phyloP scores from a whole-genome alignment of 1,139 yeast genomes.

The Meyerozyma guilliermondii region DNA sequence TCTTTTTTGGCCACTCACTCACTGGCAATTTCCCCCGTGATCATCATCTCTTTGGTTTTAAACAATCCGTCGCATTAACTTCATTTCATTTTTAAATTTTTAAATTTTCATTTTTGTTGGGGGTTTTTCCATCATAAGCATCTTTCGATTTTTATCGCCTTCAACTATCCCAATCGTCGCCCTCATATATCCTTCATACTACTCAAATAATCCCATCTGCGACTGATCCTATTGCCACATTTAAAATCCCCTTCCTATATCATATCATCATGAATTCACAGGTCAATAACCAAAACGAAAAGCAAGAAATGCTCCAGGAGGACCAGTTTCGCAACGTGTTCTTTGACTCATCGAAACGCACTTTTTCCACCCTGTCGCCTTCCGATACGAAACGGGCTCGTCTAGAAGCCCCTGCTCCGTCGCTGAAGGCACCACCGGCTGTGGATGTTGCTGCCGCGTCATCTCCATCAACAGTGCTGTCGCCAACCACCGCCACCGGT shows the following conservation, averaged over 20 bases:
- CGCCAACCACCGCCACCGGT: background rate
- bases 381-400: slow-evolving; percentile 8
- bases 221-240: too few relatives aligned
- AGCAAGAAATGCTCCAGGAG: slow-evolving; percentile 27
- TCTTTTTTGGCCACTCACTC: slow-evolving; percentile 2
- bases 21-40: slow-evolving; percentile 1
- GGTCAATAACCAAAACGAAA: slow-evolving; percentile 23
- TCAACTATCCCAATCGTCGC: background rate
- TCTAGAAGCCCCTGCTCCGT: slow-evolving; percentile 10
- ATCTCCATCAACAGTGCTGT: background rate
- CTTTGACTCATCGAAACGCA: slow-evolving; percentile 16
- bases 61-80: background rate
- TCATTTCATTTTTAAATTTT: background rate
- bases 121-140: background rate
- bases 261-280: slow-evolving; percentile 19
- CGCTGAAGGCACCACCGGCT: slow-evolving; percentile 2
- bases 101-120: background rate
- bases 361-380: slow-evolving; percentile 6
- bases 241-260: too few relatives aligned
- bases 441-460: slow-evolving; percentile 2
- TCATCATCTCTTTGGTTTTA: background rate
- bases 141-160: background rate
- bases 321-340: slow-evolving; percentile 25
- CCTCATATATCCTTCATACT: too few relatives aligned
- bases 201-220: too few relatives aligned